Base-by-base conservation (phyloP, 1,284 basidiomycete species). In the Ustilago tritici region DNA sequence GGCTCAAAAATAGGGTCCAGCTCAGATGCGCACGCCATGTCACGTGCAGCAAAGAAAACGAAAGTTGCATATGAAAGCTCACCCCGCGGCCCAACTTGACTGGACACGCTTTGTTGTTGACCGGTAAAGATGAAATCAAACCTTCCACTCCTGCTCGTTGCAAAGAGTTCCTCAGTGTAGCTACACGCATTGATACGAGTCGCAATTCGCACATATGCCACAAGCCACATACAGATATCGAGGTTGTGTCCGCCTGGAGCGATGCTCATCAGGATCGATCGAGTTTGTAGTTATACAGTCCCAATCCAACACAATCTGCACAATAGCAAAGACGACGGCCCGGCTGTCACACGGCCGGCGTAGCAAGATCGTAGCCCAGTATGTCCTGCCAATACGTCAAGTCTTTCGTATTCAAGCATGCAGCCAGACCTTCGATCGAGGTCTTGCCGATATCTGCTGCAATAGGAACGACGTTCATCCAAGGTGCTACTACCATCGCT, bases 311-410 rank as follows among this genome's bases (percentile, higher is more conserved):
- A 40, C 10, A 17, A 40, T 11, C 38, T 17, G 10, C 11, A 40
- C 4, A 17, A 50, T 50, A 50, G 23, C 28, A 32, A 50, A 15
- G 14, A 31, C 49, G 31, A 50, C 7, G 15, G 15, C 28, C 6
- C 10, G 17, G 28, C 52, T 23, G 32, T 65, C 49, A 67, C 3
- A 61, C 61, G 8, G 70, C 35, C 11, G 65, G 63, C 9, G 56
- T 49, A 4, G 65, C 55, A 7, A 78, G 54, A 41, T 74, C 76
- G 7, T 66, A 68, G 9, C 68, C 76, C 35, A 78, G 36, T 17
- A 78, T 70, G 36, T 65, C 61, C 62, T 78, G 70, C 76, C 76
- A 78, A 38, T 78, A 78, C 1, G 50, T 62, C 15, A 78, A 36
- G 17, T 78, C 76, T 28, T 65, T 60, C 19, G 67, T 56, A n/a